Base-by-base conservation (phyloP, 805 yeast species). In the Saccharomycopsis guyanensis region DNA sequence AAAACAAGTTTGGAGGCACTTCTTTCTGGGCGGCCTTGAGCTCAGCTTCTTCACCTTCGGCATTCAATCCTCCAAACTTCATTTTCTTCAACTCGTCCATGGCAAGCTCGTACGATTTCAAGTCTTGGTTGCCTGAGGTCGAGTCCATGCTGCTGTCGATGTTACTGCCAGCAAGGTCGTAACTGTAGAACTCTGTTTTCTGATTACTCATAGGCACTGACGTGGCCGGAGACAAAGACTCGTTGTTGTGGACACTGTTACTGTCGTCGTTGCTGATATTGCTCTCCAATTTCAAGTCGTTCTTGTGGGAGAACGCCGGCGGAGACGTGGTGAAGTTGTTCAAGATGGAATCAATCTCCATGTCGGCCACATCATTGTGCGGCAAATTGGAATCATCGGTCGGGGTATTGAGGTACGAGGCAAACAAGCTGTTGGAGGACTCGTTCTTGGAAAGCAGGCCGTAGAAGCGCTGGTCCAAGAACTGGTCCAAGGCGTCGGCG, bases 1-100 rank as follows among this genome's bases (percentile, higher is more conserved):
- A 47, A 40, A 38, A 50, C 13, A 46, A 37, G 25, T 13, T 41
- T 23, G 42, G 24, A 4, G 52, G 47, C 2, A 38, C 37, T 23
- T 47, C 40, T 12, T 37, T 18, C n/a, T 37, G 23, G 13, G 27
- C 7, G 8, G 38, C n/a, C 8, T 8, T 18, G 38, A 34, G 18
- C 38, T 34, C 22, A 6, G 22, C 18, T 8, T 34, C 38, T 19
- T 34, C 38, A 7, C 10, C 15, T 7, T 37, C 27, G 40, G 15
- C n/a, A 13, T 19, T 18, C 18, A 7, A 7, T 7, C 31, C 29
- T 3, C 51, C 51, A 24, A 47, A 47, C 37, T 47, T 43, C 34
- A 47, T 20, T 16, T 43, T 27, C 12, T 36, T 43, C 13, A 43
- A 27, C 36, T 35, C 34, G 6, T 43, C 50, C 22, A 47, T 35